Evolutionary conservation across 108 stramenopile genomes (phyloP).

Genomic region (Pseudonitzschia delicatissima): DNA sequence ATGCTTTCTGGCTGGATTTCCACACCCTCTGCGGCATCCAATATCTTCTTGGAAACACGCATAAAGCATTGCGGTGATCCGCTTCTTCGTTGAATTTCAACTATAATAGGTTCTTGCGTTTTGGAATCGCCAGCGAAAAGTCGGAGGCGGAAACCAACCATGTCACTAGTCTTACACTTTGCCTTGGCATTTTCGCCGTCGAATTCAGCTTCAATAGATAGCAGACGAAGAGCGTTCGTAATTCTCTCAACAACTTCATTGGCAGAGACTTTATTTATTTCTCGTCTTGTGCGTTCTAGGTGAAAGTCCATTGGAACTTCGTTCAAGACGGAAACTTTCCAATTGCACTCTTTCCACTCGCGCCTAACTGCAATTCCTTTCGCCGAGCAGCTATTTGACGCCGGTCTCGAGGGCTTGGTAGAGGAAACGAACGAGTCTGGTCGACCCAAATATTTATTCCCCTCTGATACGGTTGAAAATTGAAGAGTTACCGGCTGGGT

Average conservation of each 20-base stretch:
- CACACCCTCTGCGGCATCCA: constrained; percentile 65
- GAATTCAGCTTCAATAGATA: constrained; percentile 65
- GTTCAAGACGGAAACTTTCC: constrained; percentile 30
- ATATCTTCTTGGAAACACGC: constrained; percentile 57
- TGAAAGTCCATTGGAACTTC: constrained; percentile 42
- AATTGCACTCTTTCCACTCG: constrained; percentile 33
- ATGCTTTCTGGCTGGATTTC: constrained; percentile 8
- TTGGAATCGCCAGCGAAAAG: constrained; percentile 53
- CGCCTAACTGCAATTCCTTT: constrained; percentile 24
- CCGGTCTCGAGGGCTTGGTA: not conserved
- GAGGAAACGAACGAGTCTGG: too few relatives aligned
- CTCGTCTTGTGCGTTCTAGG: constrained; percentile 52
- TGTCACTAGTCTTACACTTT: constrained; percentile 63
- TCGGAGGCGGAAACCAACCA: constrained; percentile 64
- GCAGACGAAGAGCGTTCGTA: constrained; percentile 44
- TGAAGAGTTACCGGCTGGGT: not conserved
- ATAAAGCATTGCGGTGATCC: constrained; percentile 64
- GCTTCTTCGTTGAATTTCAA: constrained; percentile 66
- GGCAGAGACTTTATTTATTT: constrained; percentile 36
- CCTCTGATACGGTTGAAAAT: not conserved
- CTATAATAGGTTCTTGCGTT: constrained; percentile 44
- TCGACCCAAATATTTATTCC: too few relatives aligned
- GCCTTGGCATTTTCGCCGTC: constrained; percentile 48
- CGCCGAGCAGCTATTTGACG: constrained; percentile 1
- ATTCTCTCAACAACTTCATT: constrained; percentile 55